Conservation (phyloP, 164 flowering plant species). For the Liriodendron chinense region DNA sequence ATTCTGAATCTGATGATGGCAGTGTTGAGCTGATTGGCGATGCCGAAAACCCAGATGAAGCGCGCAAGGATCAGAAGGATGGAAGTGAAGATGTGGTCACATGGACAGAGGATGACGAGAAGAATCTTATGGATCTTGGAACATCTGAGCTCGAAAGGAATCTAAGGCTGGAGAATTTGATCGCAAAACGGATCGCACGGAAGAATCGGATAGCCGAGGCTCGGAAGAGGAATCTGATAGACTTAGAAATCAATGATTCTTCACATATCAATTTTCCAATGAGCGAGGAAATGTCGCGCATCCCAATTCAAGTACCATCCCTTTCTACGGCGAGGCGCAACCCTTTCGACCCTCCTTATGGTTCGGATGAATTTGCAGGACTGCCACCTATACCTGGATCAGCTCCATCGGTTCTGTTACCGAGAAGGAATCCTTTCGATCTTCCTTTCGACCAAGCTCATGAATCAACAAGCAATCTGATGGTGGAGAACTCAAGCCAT, state of each 20-base stretch:
- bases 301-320: slow-evolving; percentile 49
- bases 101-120: slow-evolving; percentile 93
- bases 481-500: slow-evolving; percentile 45
- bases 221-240: slow-evolving; percentile 71
- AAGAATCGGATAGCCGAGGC: slow-evolving; percentile 45
- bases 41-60: slow-evolving; percentile 37
- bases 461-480: slow-evolving; percentile 60
- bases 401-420: slow-evolving; percentile 70
- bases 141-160: slow-evolving; percentile 81
- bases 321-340: slow-evolving; percentile 57
- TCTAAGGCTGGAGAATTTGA: slow-evolving; percentile 74
- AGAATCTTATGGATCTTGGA: slow-evolving; percentile 85
- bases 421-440: slow-evolving; percentile 82
- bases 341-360: slow-evolving; percentile 75
- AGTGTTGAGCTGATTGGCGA: slow-evolving; percentile 46
- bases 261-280: background rate
- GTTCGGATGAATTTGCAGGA: slow-evolving; percentile 41
- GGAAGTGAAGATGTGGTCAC: slow-evolving; percentile 53
- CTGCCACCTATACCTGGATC: slow-evolving; percentile 84
- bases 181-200: slow-evolving; percentile 71
- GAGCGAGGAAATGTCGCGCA: slow-evolving; percentile 1
- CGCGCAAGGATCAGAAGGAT: slow-evolving; percentile 39
- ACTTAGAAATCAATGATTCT: slow-evolving; percentile 54
- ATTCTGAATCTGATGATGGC: slow-evolving; percentile 27
- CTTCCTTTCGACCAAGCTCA: slow-evolving; percentile 73